These are phyloP conservation scores for Phytophthora litchii DNA, from an alignment of 352 stramenopile species.

Conservation along the genomic window DNA sequence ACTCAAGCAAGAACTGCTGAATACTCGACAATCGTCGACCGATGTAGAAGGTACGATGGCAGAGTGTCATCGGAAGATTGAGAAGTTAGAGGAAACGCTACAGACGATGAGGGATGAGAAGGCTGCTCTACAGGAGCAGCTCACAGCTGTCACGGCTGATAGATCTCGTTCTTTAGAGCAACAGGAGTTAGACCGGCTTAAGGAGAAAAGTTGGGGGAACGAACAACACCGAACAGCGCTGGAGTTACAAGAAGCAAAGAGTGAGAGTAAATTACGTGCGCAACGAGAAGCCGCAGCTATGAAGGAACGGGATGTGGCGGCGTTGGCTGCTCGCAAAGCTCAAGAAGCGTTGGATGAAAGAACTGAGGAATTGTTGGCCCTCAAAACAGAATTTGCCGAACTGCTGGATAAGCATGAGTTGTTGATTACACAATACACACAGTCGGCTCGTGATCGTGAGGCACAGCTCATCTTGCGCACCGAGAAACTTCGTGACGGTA, in stretches of 20 bases:
- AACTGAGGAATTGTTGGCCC: constrained; percentile 52
- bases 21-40: constrained; percentile 30
- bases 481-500: constrained; percentile 45
- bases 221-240: constrained; percentile 39
- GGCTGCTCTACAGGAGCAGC: constrained; percentile 42
- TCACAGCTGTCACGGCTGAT: constrained; percentile 39
- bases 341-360: constrained; percentile 45
- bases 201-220: constrained; percentile 40
- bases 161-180: constrained; percentile 38
- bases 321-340: constrained; percentile 34
- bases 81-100: constrained; percentile 44
- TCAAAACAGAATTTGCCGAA: constrained; percentile 73
- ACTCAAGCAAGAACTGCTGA: constrained; percentile 50
- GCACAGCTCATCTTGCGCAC: constrained; percentile 36
- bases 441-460: constrained; percentile 46
- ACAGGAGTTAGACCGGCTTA: constrained; percentile 43
- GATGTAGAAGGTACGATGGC: constrained; percentile 25
- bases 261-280: constrained; percentile 42
- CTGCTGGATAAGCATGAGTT: constrained; percentile 61
- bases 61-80: constrained; percentile 36
- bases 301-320: constrained; percentile 53
- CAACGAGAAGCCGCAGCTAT: constrained; percentile 54
- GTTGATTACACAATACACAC: constrained; percentile 45
- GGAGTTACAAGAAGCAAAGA: constrained; percentile 52
- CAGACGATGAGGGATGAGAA: constrained; percentile 46